A percentile compares a stretch with the other conserved stretches of the same genome.
Evolutionary conservation across 1,139 yeast species (phyloP).

Genomic region (Magnusiomyces magnusii): DNA sequence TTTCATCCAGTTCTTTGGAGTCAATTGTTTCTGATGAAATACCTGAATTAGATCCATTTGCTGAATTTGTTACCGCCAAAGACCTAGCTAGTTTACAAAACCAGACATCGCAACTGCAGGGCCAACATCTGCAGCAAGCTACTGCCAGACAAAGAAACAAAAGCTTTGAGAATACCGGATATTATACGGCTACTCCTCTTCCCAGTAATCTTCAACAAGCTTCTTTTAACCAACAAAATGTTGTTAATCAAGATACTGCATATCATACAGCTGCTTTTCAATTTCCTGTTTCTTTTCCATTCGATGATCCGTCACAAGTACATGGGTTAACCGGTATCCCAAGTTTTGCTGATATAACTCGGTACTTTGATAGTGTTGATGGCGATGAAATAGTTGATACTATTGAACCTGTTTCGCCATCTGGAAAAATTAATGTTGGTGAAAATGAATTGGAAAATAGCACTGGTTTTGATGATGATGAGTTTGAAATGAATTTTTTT

Average conservation of each 20-base stretch:
- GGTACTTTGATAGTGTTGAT: neutral
- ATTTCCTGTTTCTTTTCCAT: neutral
- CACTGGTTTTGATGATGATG: neutral
- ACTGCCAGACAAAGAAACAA: neutral
- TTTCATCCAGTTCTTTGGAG: neutral
- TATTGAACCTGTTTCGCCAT: neutral
- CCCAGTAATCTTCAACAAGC: neutral
- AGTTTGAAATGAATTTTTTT: neutral
- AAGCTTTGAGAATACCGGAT: neutral
- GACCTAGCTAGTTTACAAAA: neutral
- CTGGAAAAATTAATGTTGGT: neutral
- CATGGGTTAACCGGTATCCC: neutral
- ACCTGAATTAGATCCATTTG: neutral
- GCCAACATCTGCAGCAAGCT: neutral
- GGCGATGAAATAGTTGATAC: neutral
- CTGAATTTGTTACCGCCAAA: neutral
- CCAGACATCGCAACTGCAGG: too few relatives aligned
- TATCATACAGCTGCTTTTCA: neutral
- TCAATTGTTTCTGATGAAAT: neutral
- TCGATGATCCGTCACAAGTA: neutral
- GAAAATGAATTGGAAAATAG: neutral
- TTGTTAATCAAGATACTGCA: neutral
- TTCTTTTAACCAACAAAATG: neutral
- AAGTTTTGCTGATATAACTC: neutral
- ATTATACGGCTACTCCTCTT: neutral